Conservation (phyloP, 2,329 filamentous ascomycete genomes). For the Alternaria brassicae region DNA sequence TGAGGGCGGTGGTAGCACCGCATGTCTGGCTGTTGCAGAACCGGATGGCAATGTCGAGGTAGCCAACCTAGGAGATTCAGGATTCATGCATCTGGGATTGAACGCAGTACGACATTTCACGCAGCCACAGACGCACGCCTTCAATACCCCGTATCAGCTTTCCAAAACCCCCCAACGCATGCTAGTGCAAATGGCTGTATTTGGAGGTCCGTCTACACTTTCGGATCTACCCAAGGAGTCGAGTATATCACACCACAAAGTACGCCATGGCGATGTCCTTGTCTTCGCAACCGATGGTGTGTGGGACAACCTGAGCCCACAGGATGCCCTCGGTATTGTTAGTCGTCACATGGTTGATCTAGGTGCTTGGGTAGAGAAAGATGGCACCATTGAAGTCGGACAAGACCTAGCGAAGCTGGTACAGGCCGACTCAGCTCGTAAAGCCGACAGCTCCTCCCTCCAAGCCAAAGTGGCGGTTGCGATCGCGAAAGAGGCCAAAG, state of each 20-base stretch:
- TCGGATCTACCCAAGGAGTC: slow-evolving; percentile 86
- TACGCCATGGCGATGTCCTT: slow-evolving; percentile 92
- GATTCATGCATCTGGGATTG: slow-evolving; percentile 84
- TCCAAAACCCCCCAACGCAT: slow-evolving; percentile 84
- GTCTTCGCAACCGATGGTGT: slow-evolving; percentile 94
- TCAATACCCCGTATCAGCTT: slow-evolving; percentile 97
- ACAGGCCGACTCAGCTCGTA: slow-evolving; percentile 54
- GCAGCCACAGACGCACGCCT: slow-evolving; percentile 89
- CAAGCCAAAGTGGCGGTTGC: slow-evolving; percentile 81
- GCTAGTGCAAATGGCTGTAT: slow-evolving; percentile 78
- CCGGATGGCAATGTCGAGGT: slow-evolving; percentile 79
- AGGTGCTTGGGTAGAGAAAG: slow-evolving; percentile 75
- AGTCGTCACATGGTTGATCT: slow-evolving; percentile 75
- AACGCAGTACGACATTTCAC: slow-evolving; percentile 87
- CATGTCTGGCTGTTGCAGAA: slow-evolving; percentile 81
- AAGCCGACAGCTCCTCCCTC: slow-evolving; percentile 62
- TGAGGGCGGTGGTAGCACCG: slow-evolving; percentile 86
- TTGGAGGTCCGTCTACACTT: slow-evolving; percentile 73
- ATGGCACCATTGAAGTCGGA: slow-evolving; percentile 59
- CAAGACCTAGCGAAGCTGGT: slow-evolving; percentile 65
- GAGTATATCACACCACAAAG: slow-evolving; percentile 74
- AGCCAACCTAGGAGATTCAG: slow-evolving; percentile 94
- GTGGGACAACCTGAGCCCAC: slow-evolving; percentile 92
- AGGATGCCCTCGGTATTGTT: slow-evolving; percentile 83
- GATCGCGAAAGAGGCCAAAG: slow-evolving; percentile 82